These are phyloP conservation scores for Aspergillus flavus DNA, from an alignment of 2,329 filamentous ascomycete species.

Conservation along the genomic window DNA sequence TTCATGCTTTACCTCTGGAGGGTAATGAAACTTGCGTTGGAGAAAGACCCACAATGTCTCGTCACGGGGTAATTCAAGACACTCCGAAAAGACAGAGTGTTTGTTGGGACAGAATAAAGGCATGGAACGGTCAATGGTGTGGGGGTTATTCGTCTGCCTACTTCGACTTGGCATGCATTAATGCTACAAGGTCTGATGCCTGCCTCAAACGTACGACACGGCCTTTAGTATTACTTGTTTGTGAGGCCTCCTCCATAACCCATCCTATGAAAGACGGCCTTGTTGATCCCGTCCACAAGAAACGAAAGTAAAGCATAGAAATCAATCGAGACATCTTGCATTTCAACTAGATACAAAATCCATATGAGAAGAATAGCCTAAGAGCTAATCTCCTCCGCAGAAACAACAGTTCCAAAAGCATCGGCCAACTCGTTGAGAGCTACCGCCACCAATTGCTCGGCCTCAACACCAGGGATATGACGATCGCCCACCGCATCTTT, in stretches of 20 bases:
- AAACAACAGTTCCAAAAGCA: conserved; percentile 64
- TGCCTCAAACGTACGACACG: not conserved
- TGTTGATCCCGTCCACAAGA: too few species aligned
- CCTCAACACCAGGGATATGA: conserved; percentile 63
- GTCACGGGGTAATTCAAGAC: not conserved
- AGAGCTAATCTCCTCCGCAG: conserved; percentile 48
- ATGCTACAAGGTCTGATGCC: not conserved
- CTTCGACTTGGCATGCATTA: not conserved
- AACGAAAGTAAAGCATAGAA: not conserved
- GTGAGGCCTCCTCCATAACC: not conserved
- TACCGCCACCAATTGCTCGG: conserved; percentile 53
- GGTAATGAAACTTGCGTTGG: not conserved
- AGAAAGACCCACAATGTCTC: not conserved
- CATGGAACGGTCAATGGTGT: not conserved
- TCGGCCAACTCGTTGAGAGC: conserved; percentile 63
- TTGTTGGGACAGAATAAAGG: not conserved
- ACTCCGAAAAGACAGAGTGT: too few species aligned
- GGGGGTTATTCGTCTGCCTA: not conserved
- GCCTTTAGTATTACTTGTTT: not conserved
- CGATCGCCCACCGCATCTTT: conserved; percentile 67
- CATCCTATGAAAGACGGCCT: not conserved
- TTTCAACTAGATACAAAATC: not conserved
- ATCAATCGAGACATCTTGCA: not conserved
- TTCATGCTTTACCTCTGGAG: too few species aligned
- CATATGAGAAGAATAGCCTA: not conserved